Conservation (phyloP, 208 protist species). For the Porcisia hertigi region DNA sequence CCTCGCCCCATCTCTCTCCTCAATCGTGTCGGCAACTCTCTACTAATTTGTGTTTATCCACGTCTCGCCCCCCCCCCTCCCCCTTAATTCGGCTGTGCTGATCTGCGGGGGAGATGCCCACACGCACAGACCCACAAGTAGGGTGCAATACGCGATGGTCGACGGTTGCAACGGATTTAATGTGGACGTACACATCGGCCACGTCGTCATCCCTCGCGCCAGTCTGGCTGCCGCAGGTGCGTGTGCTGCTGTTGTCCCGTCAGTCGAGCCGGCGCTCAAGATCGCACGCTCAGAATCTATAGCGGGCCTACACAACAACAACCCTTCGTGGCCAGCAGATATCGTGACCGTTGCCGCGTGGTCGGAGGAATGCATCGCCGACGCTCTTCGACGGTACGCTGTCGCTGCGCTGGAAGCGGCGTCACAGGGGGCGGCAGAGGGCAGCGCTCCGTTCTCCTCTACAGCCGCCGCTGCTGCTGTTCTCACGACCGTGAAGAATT, state of each 20-base stretch:
- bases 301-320: not conserved
- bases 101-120: not conserved
- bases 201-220: conserved; percentile 4
- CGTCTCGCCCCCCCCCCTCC: not conserved
- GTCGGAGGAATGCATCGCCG: conserved; percentile 4
- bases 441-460: not conserved
- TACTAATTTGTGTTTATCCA: not conserved
- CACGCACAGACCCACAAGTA: not conserved
- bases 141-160: not conserved
- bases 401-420: not conserved
- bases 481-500: not conserved
- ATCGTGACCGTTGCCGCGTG: conserved; percentile 9
- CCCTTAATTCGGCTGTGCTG: not conserved
- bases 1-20: not conserved
- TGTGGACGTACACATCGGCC: conserved; percentile 7
- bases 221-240: not conserved
- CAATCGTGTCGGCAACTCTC: not conserved
- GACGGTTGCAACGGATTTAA: not conserved
- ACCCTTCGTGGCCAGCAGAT: not conserved
- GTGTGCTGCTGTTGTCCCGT: not conserved
- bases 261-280: not conserved
- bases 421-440: not conserved
- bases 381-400: conserved; percentile 22
- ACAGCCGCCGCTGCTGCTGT: conserved; percentile 1
- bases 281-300: not conserved